Evolutionary conservation across 352 stramenopile genomes (phyloP).

Genomic region (Globisporangium megalacanthum): DNA sequence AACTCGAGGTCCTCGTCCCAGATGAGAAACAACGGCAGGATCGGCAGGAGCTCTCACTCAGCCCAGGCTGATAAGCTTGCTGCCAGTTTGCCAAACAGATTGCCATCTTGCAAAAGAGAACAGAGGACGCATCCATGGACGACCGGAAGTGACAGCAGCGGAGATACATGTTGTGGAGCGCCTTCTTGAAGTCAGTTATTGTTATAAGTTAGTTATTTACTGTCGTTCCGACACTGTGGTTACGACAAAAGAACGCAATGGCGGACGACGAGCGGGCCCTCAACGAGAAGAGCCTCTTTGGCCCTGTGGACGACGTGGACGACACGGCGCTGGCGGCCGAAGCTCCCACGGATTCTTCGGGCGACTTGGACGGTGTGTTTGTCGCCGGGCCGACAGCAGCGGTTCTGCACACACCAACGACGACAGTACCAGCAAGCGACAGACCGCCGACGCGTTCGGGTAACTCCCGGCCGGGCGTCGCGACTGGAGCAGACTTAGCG

Average conservation of each 20-base stretch:
- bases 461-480: conserved; percentile 1
- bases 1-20: neutral
- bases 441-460: neutral
- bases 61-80: too few relatives aligned
- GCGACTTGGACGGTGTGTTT: neutral
- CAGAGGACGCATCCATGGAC: conserved; percentile 13
- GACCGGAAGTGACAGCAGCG: conserved; percentile 34
- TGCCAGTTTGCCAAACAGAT: neutral
- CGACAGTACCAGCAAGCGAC: neutral
- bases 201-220: too few relatives aligned
- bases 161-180: too few relatives aligned
- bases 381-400: neutral
- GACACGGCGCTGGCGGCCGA: too few relatives aligned
- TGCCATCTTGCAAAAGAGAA: neutral
- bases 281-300: conserved; percentile 7
- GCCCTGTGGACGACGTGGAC: conserved; percentile 3
- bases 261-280: conserved; percentile 5
- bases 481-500: neutral
- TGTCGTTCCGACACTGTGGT: too few relatives aligned
- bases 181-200: too few relatives aligned
- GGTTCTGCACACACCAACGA: conserved; percentile 1
- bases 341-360: neutral
- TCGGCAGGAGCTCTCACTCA: too few relatives aligned
- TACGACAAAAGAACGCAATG: too few relatives aligned
- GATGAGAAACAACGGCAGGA: neutral